Conservation (phyloP, 2,329 filamentous ascomycete genomes). For the Fusarium neocosmosporiellum region DNA sequence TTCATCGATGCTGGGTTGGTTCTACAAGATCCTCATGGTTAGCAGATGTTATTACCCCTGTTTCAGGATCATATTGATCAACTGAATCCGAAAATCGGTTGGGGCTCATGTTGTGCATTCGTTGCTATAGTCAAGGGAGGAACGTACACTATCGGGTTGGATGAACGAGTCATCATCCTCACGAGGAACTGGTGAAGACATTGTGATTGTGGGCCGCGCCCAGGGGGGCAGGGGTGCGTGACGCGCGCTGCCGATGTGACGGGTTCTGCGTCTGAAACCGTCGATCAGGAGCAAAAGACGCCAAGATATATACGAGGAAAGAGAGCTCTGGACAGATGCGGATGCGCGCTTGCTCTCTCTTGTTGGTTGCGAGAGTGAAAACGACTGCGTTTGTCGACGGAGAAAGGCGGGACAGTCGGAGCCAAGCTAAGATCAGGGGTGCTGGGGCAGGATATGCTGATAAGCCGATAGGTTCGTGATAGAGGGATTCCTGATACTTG, state of each 20-base stretch:
- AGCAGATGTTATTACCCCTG: neutral
- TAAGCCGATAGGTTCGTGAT: neutral
- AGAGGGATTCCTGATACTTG: neutral
- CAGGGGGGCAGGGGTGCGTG: neutral
- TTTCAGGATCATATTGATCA: neutral
- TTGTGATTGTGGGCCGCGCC: neutral
- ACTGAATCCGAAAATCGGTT: too few species aligned
- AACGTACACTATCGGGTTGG: constrained; percentile 27
- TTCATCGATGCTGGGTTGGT: constrained; percentile 19
- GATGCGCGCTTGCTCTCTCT: neutral
- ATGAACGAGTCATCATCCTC: constrained; percentile 27
- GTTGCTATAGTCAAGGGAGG: neutral
- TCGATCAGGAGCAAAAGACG: neutral
- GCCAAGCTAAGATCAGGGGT: neutral
- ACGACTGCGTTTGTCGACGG: neutral
- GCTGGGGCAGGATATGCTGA: neutral
- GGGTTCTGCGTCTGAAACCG: neutral
- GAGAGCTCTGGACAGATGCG: neutral
- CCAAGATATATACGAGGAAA: neutral
- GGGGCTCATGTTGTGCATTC: neutral
- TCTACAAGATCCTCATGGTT: constrained; percentile 9
- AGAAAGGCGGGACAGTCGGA: neutral
- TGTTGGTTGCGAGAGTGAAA: neutral
- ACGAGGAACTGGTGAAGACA: neutral
- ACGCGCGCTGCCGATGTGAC: neutral